phyloP scores from a whole-genome alignment of 1,139 yeast genomes.

The Zygosaccharomyces sapae region DNA sequence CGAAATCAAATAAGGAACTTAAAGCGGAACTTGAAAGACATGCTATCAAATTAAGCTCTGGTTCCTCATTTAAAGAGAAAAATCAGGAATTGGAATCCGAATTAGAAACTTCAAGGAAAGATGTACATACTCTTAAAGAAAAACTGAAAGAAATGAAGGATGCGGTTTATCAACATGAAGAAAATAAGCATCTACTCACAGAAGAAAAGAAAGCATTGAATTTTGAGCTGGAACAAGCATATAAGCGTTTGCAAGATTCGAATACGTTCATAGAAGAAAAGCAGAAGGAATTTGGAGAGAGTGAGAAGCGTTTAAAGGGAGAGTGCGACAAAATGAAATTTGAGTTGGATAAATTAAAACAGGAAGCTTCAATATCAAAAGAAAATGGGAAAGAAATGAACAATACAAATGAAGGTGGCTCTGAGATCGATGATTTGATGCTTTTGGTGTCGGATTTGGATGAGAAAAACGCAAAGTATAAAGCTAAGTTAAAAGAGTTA shows the following conservation, averaged over 20 bases:
- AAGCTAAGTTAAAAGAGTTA: conserved; percentile 45
- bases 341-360: conserved; percentile 9
- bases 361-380: conserved; percentile 11
- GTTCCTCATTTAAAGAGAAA: background rate
- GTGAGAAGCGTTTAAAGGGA: conserved; percentile 2
- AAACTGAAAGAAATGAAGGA: conserved; percentile 4
- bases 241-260: conserved; percentile 4
- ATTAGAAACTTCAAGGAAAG: conserved; percentile 4
- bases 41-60: background rate
- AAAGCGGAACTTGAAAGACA: conserved; percentile 1
- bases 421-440: conserved; percentile 73
- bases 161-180: conserved; percentile 4
- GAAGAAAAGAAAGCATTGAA: conserved; percentile 6
- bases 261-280: conserved; percentile 4
- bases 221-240: conserved; percentile 1
- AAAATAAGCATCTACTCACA: conserved; percentile 4
- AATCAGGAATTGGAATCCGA: conserved; percentile 4
- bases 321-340: conserved; percentile 1
- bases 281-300: conserved; percentile 9
- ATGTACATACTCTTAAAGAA: background rate
- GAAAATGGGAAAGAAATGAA: conserved; percentile 13
- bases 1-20: conserved; percentile 1
- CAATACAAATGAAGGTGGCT: conserved; percentile 18
- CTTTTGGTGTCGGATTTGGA: conserved; percentile 70
- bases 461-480: conserved; percentile 60